Evolutionary conservation across 2,329 filamentous ascomycete species (phyloP).

Genomic region (Tolypocladium amazonense): DNA sequence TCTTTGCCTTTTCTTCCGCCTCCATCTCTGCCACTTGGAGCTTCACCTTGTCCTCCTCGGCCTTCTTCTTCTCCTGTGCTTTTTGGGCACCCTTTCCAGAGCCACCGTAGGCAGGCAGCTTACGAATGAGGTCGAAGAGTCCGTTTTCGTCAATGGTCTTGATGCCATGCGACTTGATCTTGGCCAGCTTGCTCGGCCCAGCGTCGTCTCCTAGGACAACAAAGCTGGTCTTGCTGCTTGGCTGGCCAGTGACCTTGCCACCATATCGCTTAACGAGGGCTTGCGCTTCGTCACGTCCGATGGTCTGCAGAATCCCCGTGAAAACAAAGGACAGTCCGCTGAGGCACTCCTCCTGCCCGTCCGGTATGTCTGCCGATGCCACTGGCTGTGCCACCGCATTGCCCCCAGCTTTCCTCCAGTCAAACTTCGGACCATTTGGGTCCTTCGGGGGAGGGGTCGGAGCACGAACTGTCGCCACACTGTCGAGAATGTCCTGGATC

Average conservation of each 20-base stretch:
- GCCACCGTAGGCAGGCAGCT: conserved; percentile 76
- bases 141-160: conserved; percentile 94
- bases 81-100: conserved; percentile 81
- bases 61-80: conserved; percentile 71
- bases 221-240: conserved; percentile 88
- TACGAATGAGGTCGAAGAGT: conserved; percentile 73
- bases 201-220: conserved; percentile 87
- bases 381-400: conserved; percentile 51
- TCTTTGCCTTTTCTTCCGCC: conserved; percentile 56
- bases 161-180: conserved; percentile 68
- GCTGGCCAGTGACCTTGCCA: conserved; percentile 75
- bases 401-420: conserved; percentile 59
- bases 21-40: conserved; percentile 80
- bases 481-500: conserved; percentile 71
- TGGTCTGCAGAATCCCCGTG: conserved; percentile 71
- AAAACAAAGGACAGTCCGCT: conserved; percentile 89
- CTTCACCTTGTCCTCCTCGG: conserved; percentile 74
- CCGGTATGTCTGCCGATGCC: conserved; percentile 61
- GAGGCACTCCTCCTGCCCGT: conserved; percentile 80
- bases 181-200: conserved; percentile 83
- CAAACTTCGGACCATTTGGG: conserved; percentile 64
- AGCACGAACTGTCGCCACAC: conserved; percentile 70
- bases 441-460: conserved; percentile 73
- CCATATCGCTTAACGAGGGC: conserved; percentile 86
- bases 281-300: conserved; percentile 77